These are phyloP conservation scores for Colletotrichum sp. DNA, from an alignment of 2,329 filamentous ascomycete genomes.

Conservation along the genomic window DNA sequence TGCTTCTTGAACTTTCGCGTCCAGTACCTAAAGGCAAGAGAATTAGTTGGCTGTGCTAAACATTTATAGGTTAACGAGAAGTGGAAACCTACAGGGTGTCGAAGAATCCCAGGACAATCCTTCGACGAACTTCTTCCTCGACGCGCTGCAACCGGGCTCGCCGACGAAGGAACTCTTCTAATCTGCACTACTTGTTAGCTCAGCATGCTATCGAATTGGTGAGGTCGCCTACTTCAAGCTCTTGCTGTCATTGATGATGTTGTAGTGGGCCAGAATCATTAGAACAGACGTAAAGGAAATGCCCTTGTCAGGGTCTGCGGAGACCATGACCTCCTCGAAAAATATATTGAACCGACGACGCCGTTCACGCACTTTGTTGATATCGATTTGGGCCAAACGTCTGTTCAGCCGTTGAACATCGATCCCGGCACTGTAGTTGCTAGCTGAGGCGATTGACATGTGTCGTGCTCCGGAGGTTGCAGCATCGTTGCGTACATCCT, in stretches of 20 bases:
- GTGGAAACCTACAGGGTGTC: constrained; percentile 72
- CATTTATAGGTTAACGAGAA: background rate
- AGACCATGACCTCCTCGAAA: constrained; percentile 94
- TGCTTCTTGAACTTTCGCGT: constrained; percentile 79
- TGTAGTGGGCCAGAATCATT: constrained; percentile 97
- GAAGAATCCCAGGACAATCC: constrained; percentile 93
- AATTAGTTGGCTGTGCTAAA: background rate
- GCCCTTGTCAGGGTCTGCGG: constrained; percentile 85
- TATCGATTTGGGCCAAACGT: constrained; percentile 75
- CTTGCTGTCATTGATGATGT: constrained; percentile 97
- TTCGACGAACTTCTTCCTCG: constrained; percentile 89
- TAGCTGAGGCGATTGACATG: constrained; percentile 56
- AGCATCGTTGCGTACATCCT: constrained; percentile 70
- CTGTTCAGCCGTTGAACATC: constrained; percentile 78
- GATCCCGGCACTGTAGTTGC: constrained; percentile 60
- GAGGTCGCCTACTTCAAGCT: constrained; percentile 71
- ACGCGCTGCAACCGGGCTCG: constrained; percentile 90
- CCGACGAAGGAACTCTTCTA: constrained; percentile 93
- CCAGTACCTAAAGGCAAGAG: constrained; percentile 67
- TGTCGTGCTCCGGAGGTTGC: constrained; percentile 44
- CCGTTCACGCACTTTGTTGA: constrained; percentile 74
- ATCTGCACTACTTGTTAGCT: constrained; percentile 46
- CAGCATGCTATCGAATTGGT: background rate
- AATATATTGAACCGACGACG: constrained; percentile 89
- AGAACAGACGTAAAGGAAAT: constrained; percentile 91